phyloP scores from a whole-genome alignment of 352 stramenopile species.

The Phytophthora fragariae region DNA sequence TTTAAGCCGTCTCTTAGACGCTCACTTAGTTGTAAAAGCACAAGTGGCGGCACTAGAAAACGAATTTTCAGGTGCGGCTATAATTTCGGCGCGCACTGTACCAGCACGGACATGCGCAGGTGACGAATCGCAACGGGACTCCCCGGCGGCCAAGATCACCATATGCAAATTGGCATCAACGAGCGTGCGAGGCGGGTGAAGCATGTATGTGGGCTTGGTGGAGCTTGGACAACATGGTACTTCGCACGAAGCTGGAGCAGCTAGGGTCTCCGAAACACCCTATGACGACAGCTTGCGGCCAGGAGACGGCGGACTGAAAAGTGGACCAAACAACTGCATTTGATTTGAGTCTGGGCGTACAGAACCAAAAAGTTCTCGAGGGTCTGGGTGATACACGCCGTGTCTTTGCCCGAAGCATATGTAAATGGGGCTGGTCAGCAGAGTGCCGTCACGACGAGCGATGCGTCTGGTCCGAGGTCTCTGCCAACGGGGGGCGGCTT shows the following conservation, averaged over 20 bases:
- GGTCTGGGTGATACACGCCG: background rate
- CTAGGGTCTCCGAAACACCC: background rate
- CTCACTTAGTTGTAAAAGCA: too few species aligned
- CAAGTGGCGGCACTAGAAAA: too few species aligned
- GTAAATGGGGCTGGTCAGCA: constrained; percentile 27
- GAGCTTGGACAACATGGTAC: background rate
- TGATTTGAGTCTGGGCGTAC: background rate
- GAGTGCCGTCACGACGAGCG: constrained; percentile 24
- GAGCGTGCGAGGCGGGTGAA: background rate
- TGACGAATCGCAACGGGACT: background rate
- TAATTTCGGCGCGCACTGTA: too few species aligned
- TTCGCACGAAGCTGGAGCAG: background rate
- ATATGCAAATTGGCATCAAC: background rate
- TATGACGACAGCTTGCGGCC: background rate
- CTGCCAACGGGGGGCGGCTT: constrained; percentile 18
- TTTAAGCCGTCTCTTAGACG: too few species aligned
- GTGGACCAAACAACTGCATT: background rate
- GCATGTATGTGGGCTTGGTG: background rate
- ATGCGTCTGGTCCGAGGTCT: constrained; percentile 36
- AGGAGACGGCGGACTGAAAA: background rate
- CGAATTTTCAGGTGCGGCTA: too few species aligned
- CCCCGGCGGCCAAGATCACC: background rate
- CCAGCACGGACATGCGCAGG: background rate
- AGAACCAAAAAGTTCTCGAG: background rate
- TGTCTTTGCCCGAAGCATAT: constrained; percentile 17